Base-by-base conservation (phyloP, 1,284 basidiomycete genomes). In the Tetrapyrgos nigripes region DNA sequence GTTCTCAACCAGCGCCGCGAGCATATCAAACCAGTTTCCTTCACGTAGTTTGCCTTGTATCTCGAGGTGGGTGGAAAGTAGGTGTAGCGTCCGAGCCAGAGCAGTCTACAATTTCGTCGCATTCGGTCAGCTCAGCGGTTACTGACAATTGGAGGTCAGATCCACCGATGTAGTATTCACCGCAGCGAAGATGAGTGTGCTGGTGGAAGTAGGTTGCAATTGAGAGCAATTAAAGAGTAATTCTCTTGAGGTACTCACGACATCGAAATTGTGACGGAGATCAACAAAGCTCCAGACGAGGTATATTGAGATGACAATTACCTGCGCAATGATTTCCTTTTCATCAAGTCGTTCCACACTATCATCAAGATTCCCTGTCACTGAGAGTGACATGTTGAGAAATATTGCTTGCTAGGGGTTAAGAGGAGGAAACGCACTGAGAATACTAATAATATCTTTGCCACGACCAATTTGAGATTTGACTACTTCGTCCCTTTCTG, bases 361-460 rank as follows among this genome's bases (percentile, higher is more conserved):
- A 33, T 37, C 50, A 45, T 47, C 28, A 37, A 45, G 44, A 24
- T 51, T 57, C 23, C 29, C 49, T 21, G n/a, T 50, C 49, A 50
- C 49, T 50, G 24, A 48, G 27, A 26, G 23, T 21, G 46, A 14
- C 13, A 17, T 50, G 28, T 17, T 17, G 8, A 33, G 37, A 40
- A 4, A n/a, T 40, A 33, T 33, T 33, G 14, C 8, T 14, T 8
- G 14, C 31, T 33, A 33, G 31, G 14, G 8, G 31, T 33, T 8
- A 8, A 8, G 31, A 33, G 14, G 8, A 33, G 31, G 14, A 33
- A 33, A 33, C 31, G 31, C 31, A 33, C 31, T 33, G 8, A 33
- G 31, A 33, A 33, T 33, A 14, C 31, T 33, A 11, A 40, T 40
- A 9, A 40, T 40, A n/a, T 40, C 37, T 40, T 40, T 40, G 6